Evolutionary conservation across 768 basidiomycete species (phyloP).

Genomic region (Mrakia frigida): DNA sequence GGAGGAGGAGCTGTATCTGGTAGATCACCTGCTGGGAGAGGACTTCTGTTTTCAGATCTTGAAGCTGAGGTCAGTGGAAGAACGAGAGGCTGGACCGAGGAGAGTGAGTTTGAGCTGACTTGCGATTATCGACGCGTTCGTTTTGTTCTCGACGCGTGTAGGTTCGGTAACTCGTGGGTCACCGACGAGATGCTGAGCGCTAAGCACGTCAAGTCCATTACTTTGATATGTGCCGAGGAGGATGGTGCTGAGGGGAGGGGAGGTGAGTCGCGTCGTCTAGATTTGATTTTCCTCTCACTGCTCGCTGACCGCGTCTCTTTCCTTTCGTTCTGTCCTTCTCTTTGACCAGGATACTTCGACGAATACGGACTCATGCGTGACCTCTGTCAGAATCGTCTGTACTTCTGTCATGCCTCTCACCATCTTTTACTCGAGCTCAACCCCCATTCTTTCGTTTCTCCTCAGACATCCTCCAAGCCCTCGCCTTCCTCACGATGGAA

Average conservation of each 20-base stretch:
- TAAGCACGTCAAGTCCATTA: neutral
- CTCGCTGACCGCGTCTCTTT: neutral
- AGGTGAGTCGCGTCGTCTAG: neutral
- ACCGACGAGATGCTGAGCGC: slow-evolving; percentile 8
- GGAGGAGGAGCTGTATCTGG: slow-evolving; percentile 3
- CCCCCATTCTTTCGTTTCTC: neutral
- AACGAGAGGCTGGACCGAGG: neutral
- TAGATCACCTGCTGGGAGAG: slow-evolving; percentile 4
- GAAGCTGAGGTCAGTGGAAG: neutral
- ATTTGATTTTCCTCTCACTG: neutral
- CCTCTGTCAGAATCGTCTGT: slow-evolving; percentile 4
- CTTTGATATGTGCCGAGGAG: neutral
- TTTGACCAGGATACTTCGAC: slow-evolving; percentile 2
- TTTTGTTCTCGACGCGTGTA: neutral
- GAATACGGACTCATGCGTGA: slow-evolving; percentile 2
- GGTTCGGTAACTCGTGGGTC: slow-evolving; percentile 5
- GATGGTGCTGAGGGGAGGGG: slow-evolving; percentile 1
- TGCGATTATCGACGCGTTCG: neutral
- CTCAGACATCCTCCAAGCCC: slow-evolving; percentile 18
- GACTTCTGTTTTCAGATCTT: neutral
- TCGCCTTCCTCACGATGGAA: slow-evolving; percentile 13
- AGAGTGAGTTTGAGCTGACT: neutral
- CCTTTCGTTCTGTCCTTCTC: neutral
- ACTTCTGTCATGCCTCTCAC: neutral
- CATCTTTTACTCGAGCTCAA: neutral